phyloP scores from a whole-genome alignment of 129 eudicot genomes.

The Logfia minima region DNA sequence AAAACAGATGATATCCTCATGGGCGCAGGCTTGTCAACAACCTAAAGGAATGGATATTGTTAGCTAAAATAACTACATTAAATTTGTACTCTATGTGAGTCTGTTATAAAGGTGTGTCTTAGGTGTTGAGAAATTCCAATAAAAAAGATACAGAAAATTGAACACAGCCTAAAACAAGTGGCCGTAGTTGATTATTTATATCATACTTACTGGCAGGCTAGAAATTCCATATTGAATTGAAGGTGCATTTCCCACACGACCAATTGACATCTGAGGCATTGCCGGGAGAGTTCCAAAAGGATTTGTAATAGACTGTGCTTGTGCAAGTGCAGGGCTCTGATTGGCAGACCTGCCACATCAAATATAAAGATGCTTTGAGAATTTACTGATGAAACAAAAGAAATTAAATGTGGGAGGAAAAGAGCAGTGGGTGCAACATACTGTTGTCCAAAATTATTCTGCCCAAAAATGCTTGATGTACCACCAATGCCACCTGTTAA shows the following conservation, averaged over 20 bases:
- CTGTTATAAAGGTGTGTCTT: not conserved
- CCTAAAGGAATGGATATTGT: constrained; percentile 38
- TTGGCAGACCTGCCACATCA: constrained; percentile 49
- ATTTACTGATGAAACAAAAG: not conserved
- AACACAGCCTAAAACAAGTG: not conserved
- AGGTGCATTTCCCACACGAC: constrained; percentile 76
- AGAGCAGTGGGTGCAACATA: constrained; percentile 34
- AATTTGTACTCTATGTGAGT: not conserved
- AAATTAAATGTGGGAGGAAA: not conserved
- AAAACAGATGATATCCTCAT: constrained; percentile 76
- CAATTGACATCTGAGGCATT: constrained; percentile 93
- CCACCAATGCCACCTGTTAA: constrained; percentile 60
- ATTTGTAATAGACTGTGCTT: constrained; percentile 61
- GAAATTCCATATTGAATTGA: constrained; percentile 96
- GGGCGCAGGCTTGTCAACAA: constrained; percentile 93
- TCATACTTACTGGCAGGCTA: constrained; percentile 80
- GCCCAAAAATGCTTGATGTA: constrained; percentile 62
- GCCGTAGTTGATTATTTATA: not conserved
- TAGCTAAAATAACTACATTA: not conserved
- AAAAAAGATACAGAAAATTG: not conserved
- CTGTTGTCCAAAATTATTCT: constrained; percentile 70
- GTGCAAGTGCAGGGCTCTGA: constrained; percentile 57
- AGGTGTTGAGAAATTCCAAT: not conserved
- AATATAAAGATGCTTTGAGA: constrained; percentile 4
- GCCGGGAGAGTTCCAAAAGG: constrained; percentile 97